Evolutionary conservation across 768 basidiomycete genomes (phyloP), one percentile per base, ranked within the genome.

Genomic region (Ramaria sp.): DNA sequence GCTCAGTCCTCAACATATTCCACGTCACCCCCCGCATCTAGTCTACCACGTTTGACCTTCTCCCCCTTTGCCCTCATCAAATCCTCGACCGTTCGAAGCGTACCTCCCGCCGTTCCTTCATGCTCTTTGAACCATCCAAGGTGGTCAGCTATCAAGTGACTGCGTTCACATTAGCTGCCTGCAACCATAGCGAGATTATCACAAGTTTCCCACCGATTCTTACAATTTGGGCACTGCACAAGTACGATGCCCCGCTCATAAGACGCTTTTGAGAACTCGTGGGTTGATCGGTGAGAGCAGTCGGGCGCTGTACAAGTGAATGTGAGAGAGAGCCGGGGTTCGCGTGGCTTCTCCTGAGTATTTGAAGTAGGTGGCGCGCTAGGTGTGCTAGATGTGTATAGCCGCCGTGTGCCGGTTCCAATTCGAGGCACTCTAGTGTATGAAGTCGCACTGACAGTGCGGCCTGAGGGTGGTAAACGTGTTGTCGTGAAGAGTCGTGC

Each of bases 241-340:
- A 99, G 74, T 2, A 98, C 94, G 52, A 97, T 83, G 0, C 95
- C 95, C 46, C 77, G 79, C 66, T 87, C 79, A 69, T 99, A 99
- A 19, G 90, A 80, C 46, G 82, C 78, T 66, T 82, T 86, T 6
- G 89, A 79, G 68, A 98, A 97, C 59, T 88, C 78, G 64, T 97
- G 94, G 5, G 89, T 84, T 9, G 91, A 94, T 2, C 95, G 84
- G 59, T 79, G 78, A 10, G 76, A 76, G 63, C 94, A 97, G 1
- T 74, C 75, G 5, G 74, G 63, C 4, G 82, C 92, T 1, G 89
- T 89, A 68, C 92, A 95, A 4, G 92, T 95, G 64, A 94, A 91
- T 0, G 86, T 87, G 39, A 95, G 73, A 3, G 81, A 82, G 27
- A 92, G 72, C 15, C 76, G 77, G 0, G 86, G 87, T 54, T 86